phyloP scores from a whole-genome alignment of 139 green algal genomes.

The Chlamydomonas eustigma region DNA sequence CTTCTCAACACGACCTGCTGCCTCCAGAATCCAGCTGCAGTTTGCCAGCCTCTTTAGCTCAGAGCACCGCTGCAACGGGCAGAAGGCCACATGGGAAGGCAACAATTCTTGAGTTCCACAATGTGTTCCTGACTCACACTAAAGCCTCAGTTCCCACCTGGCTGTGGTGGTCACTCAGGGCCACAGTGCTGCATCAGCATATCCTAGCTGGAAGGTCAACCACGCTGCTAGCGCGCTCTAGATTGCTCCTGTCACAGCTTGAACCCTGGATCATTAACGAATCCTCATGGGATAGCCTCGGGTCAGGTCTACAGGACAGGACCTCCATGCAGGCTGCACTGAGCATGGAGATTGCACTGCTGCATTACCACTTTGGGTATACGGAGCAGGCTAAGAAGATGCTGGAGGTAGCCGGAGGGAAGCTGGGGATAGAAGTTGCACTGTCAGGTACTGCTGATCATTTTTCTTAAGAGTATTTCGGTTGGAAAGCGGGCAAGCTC shows the following conservation, averaged over 20 bases:
- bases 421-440: slow-evolving; percentile 52
- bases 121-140: not conserved
- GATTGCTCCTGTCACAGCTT: not conserved
- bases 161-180: slow-evolving; percentile 64
- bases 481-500: too few relatives aligned
- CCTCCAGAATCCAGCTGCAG: not conserved
- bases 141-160: slow-evolving; percentile 21
- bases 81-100: not conserved
- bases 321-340: not conserved
- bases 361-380: slow-evolving; percentile 55
- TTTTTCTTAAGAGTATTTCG: too few relatives aligned
- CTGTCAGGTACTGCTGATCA: slow-evolving; percentile 43
- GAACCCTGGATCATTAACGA: not conserved
- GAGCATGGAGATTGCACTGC: slow-evolving; percentile 51
- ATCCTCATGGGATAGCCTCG: not conserved
- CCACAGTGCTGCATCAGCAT: slow-evolving; percentile 50
- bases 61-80: not conserved
- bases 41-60: not conserved
- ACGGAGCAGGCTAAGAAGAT: slow-evolving; percentile 36
- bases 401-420: slow-evolving; percentile 37
- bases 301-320: not conserved
- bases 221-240: slow-evolving; percentile 33
- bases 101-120: not conserved
- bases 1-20: too few relatives aligned
- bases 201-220: slow-evolving; percentile 48